Evolutionary conservation across 2,329 filamentous ascomycete genomes (phyloP), one percentile per base, ranked within the genome.

Genomic region (Aspergillus brasiliensis): DNA sequence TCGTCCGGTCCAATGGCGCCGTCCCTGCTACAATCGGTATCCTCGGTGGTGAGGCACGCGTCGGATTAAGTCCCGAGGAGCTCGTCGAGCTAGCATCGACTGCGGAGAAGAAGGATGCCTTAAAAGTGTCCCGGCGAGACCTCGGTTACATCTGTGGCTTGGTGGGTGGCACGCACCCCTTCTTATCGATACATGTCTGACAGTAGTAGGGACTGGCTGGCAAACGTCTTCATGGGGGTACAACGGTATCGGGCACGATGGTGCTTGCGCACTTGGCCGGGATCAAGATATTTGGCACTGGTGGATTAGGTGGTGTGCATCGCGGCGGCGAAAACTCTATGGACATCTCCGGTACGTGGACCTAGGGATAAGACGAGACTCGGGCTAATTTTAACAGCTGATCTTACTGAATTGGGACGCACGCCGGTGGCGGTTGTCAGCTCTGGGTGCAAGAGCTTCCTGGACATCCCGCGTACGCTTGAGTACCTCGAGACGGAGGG

Each of bases 231-330:
- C 90, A 96, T 74, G 95, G 93, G 27, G 95, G 94, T 8, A 99
- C 95, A 1, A 99, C 95, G 2, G 91, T 99, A 58, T 87, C 94
- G 5, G 93, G 91, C 1, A 99, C 95, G 3, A 97, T 96, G 91
- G 77, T 97, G 38, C 85, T 99, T 28, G 91, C 95, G 47, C 84
- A 91, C 63, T 81, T 93, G 61, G 94, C 92, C 27, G 93, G 93
- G 8, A 96, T 99, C 72, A 89, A 88, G 65, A 86, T 99, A 52
- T 97, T 99, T 76, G 95, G 92, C 25, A 99, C 95, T 5, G 95
- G 95, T 48, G 95, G 95, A 11, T 86, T 99, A 4, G 94, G 95
- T 58, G 95, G 95, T 60, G 95, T 99, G 23, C 95, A 99, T 76
- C 88, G 93, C 47, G 93, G 91, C 56, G 95, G 88, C 51, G 89